Evolutionary conservation across 2,329 filamentous ascomycete genomes (phyloP), one percentile per base, ranked within the genome.

Genomic region (Lasiodiplodia sp.): DNA sequence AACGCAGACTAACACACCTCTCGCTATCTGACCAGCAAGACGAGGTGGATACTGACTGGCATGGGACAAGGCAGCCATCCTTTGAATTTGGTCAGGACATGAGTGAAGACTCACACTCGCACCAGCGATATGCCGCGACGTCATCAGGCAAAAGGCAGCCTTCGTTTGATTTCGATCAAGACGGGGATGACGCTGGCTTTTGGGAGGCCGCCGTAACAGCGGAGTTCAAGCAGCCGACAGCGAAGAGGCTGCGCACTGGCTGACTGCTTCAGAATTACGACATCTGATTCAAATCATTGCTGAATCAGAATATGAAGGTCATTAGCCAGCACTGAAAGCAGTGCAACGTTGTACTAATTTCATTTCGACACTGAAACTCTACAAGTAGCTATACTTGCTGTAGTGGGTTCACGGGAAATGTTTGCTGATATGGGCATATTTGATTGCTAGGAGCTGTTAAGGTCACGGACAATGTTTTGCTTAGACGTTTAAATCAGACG

Each of bases 171-270:
- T 64, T 64, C 14, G 60, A 64, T 25, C 25, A 64, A 10, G 31
- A n/a, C 16, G 38, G 25, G 5, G 31, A 64, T 12, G 60, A 64
- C 18, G 18, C 47, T 25, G 47, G 40, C 31, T 52, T 64, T 12
- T 49, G 34, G 23, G 60, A 64, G 18, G 31, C 18, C 38, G 60
- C 28, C 23, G 11, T n/a, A 1, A 38, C 25, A n/a, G 31, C 21
- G 5, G 60, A 64, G 18, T 38, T 51, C 6, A 64, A 21, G 10
- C 60, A 64, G n/a, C 28, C 31, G 31, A 8, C n/a, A 2, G 10
- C n/a, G 60, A 64, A 64, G 60, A 52, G 47, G 18, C n/a, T 25
- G n/a, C 60, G 60, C 21, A 64, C 28, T 52, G 28, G 18, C n/a
- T 64, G 16, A 52, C 0, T 7, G 14, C n/a, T 6, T 23, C n/a